phyloP scores from a whole-genome alignment of 441 rosid genomes.

The Raphanus hybrid region DNA sequence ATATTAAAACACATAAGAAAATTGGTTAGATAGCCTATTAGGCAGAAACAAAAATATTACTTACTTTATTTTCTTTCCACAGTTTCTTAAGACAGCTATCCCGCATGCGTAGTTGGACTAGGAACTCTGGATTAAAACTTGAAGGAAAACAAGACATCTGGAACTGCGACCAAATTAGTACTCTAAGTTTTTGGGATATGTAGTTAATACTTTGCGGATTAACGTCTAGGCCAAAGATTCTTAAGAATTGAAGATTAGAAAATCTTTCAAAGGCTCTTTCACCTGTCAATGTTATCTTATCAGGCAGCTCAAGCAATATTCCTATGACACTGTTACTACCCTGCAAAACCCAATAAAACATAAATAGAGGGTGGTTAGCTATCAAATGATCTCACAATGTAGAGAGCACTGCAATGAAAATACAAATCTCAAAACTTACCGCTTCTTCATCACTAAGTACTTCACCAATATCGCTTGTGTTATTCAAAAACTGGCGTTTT shows the following conservation, averaged over 20 bases:
- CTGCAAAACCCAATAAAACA: too few relatives aligned
- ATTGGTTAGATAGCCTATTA: neutral
- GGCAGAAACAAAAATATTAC: neutral
- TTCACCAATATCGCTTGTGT: neutral
- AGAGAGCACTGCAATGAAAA: neutral
- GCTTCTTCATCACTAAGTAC: neutral
- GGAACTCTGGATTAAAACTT: neutral
- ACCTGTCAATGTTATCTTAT: neutral
- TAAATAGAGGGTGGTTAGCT: neutral
- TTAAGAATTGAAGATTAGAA: neutral
- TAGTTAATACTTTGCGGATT: neutral
- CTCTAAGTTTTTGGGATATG: neutral
- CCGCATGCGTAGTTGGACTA: neutral
- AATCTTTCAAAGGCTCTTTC: neutral
- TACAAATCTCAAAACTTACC: neutral
- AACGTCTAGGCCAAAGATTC: neutral
- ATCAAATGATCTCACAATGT: neutral
- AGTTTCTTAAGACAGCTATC: neutral
- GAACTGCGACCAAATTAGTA: neutral
- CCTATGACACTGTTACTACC: too few relatives aligned
- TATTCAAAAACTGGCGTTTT: neutral
- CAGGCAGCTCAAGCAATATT: neutral
- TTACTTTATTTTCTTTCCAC: neutral
- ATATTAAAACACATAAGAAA: neutral
- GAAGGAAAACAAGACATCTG: neutral